Base-by-base conservation (phyloP, 176 grass and related monocot species). In the Juncus inflexus region DNA sequence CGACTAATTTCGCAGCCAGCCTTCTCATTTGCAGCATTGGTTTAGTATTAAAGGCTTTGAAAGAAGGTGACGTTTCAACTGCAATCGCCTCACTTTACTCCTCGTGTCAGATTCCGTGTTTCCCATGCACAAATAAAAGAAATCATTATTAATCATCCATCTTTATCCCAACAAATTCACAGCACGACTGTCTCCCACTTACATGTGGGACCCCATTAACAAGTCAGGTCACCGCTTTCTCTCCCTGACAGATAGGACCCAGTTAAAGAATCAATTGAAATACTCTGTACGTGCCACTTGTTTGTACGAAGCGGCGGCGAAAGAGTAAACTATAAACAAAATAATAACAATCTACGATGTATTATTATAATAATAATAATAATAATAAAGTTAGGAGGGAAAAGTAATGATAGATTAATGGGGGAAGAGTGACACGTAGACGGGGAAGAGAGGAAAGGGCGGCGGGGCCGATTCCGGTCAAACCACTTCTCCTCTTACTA, bases 381-480 rank as follows among this genome's bases (percentile, higher is more conserved):
- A 52, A 8, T 28, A 28, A 12, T 12, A 12, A 52, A 12, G 12
- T 43, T 12, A 64, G 7, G 9, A 6, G 9, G 9, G 2, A 65
- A 15, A 14, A 65, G 13, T 8, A 7, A 52, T 53, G 19, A 28
- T 28, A 28, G 28, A 53, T 52, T 36, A 53, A 55, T 55, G 10
- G 28, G 28, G 49, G 55, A 69, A 57, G 15, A 39, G 50, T 35
- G 52, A 5, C 62, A 78, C 42, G 45, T 12, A 39, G 36, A 68
- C 76, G 71, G 19, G 28, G 76, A 11, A 42, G 0, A 9, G 14
- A 70, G 55, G 38, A 55, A 79, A 55, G 66, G 58, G 74, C 76
- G 67, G 76, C 66, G 75, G 65, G 28, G n/a, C 43, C 50, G 49
- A 15, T 38, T 37, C 35, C 47, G 53, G 75, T 83, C 81, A 83